Percentiles rank a stretch among this genome's conserved stretches.
phyloP scores from a whole-genome alignment of 345 rosid species.

The Garcia nutans region DNA sequence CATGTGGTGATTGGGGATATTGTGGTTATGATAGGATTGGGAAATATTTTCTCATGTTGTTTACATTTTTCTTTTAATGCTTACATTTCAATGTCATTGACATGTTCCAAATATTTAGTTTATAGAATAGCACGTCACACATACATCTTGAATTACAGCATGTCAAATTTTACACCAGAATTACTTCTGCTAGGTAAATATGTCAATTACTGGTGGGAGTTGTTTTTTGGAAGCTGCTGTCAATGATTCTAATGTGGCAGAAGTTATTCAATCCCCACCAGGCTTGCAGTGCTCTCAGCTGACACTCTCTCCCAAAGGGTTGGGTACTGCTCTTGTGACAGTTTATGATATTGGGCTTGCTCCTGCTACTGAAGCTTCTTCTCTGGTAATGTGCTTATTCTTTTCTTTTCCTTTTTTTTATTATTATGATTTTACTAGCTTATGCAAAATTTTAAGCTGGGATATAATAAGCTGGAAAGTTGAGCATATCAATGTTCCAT shows the following conservation, averaged over 20 bases:
- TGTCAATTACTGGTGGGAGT: conserved; percentile 89
- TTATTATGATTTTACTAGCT: neutral
- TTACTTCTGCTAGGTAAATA: conserved; percentile 53
- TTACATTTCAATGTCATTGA: neutral
- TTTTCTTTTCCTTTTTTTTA: neutral
- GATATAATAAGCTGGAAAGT: neutral
- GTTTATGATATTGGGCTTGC: conserved; percentile 79
- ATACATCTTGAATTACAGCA: neutral
- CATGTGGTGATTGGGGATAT: neutral
- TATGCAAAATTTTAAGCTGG: conserved; percentile 1
- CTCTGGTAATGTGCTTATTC: conserved; percentile 49
- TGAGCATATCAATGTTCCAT: neutral
- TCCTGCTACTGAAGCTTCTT: conserved; percentile 69
- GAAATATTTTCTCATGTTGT: neutral
- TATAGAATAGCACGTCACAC: neutral
- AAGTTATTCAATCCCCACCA: conserved; percentile 64
- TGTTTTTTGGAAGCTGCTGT: conserved; percentile 78
- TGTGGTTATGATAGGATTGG: neutral
- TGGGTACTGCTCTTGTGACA: conserved; percentile 76
- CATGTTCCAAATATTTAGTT: neutral
- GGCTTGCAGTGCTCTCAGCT: conserved; percentile 74
- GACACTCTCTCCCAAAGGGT: conserved; percentile 69
- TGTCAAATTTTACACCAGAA: neutral
- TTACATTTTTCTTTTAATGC: neutral
- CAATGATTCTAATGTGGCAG: conserved; percentile 78